Conservation (phyloP, 2,329 filamentous ascomycete species). For the Xylaria sp. region DNA sequence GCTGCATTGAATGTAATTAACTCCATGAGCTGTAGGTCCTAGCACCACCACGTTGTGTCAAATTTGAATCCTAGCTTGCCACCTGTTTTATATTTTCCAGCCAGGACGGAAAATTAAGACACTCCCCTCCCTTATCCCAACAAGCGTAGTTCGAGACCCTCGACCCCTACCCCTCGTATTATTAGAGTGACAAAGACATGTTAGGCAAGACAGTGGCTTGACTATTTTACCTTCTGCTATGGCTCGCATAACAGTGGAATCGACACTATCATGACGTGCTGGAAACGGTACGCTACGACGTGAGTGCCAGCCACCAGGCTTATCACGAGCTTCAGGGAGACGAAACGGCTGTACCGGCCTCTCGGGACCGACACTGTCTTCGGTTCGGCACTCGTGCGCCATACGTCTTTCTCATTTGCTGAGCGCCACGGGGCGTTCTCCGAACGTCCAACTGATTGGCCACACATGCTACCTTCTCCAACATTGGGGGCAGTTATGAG, state of each 20-base stretch:
- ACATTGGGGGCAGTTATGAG: background rate
- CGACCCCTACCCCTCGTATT: background rate
- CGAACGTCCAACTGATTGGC: background rate
- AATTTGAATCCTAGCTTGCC: background rate
- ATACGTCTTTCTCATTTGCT: slow-evolving; percentile 1
- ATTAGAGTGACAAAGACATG: background rate
- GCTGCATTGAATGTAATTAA: background rate
- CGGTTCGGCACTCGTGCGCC: slow-evolving; percentile 25
- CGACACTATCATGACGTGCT: slow-evolving; percentile 2
- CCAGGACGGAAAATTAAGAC: background rate
- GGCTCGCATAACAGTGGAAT: background rate
- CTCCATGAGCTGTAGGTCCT: background rate
- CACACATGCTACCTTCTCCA: slow-evolving; percentile 4
- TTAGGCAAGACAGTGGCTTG: background rate
- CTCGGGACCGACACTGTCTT: slow-evolving; percentile 33
- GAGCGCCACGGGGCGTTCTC: slow-evolving; percentile 15
- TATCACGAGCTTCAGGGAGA: slow-evolving; percentile 4
- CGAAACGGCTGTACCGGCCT: slow-evolving; percentile 28
- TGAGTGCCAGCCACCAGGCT: slow-evolving; percentile 9
- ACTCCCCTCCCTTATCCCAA: background rate
- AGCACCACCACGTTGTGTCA: background rate
- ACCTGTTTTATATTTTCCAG: background rate
- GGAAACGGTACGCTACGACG: background rate
- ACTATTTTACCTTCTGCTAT: background rate
- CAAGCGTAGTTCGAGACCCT: slow-evolving; percentile 6